Conservation (phyloP, 306 rosid species). For the Cucumis cinereus region DNA sequence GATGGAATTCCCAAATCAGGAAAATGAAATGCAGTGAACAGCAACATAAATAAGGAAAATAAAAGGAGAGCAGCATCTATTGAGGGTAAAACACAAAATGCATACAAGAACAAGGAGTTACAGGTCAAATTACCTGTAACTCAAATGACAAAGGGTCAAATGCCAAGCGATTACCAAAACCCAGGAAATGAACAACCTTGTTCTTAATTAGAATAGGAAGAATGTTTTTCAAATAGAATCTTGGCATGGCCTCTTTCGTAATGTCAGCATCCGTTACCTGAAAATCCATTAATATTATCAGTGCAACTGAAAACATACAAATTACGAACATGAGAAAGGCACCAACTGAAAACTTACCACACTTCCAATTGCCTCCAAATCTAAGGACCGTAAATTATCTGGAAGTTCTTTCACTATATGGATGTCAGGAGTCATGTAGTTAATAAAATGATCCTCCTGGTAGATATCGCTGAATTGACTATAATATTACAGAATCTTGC, state of each 20-base stretch:
- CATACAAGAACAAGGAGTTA: conserved; percentile 9
- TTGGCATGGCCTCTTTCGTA: conserved; percentile 85
- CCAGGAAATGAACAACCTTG: conserved; percentile 70
- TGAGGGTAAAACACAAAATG: conserved; percentile 4
- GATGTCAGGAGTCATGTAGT: conserved; percentile 79
- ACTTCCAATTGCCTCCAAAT: conserved; percentile 81
- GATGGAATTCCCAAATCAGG: conserved; percentile 83
- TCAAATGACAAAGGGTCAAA: conserved; percentile 81
- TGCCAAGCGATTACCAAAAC: conserved; percentile 96
- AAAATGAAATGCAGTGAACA: conserved; percentile 16
- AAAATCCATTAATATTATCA: conserved; percentile 21
- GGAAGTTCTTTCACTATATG: conserved; percentile 91
- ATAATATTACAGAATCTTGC: conserved; percentile 31
- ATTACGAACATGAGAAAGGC: neutral
- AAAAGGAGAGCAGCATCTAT: conserved; percentile 10
- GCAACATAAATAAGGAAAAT: conserved; percentile 6
- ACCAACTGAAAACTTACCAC: conserved; percentile 40
- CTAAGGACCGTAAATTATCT: conserved; percentile 56
- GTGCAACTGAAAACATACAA: conserved; percentile 8
- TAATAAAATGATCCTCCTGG: conserved; percentile 81
- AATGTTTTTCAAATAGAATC: conserved; percentile 70
- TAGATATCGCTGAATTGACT: conserved; percentile 91
- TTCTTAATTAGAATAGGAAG: conserved; percentile 71
- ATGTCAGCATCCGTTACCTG: conserved; percentile 87
- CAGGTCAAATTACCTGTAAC: conserved; percentile 60